Base-by-base conservation (phyloP, 768 basidiomycete species). In the Xerocomus potaroensis region DNA sequence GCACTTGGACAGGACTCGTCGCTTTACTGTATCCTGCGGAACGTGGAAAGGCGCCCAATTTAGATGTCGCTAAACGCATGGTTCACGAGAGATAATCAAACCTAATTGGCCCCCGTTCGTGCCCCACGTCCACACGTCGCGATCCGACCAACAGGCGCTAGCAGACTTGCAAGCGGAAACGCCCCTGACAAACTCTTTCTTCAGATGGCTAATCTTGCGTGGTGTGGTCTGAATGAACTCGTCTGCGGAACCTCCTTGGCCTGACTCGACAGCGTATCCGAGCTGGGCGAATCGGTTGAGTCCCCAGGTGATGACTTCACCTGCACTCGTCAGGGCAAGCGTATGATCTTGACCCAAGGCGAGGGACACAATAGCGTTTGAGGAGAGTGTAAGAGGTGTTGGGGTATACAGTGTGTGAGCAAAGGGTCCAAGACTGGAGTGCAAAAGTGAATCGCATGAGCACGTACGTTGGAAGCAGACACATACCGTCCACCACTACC, bases 321-420 rank as follows among this genome's bases (percentile, higher is more conserved):
- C 93, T 0, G 75, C 62, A 21, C 72, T 78, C 0, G 92, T 94
- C 23, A 98, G 70, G 1, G 81, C 87, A 23, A 98, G 78, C 0
- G 94, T 94, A 61, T 98, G 96, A 58, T 99, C 96, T 63, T 95
- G 95, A 10, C 91, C 94, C 7, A 93, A 72, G 0, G 92, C 91
- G 21, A 97, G 77, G 12, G 80, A 71, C 6, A 73, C 68, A 24
- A 93, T 76, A 0, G 70, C 69, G 31, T 81, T 72, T 1, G 77
- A 67, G 35, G 86, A 71, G 24, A 80, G 77, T 1, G 76, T 60
- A 14, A 89, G 64, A 1, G 83, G 79, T 33, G 76, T 76, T 24
- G 92, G 74, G 11, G 73, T 72, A 51, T 86, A 86, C 62, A 93
- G 90, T 12, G 86, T 91, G 57, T 92, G 87, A 32, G 86, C 77